Conservation (phyloP, 1,284 basidiomycete species). For the Agroathelia rolfsii region DNA sequence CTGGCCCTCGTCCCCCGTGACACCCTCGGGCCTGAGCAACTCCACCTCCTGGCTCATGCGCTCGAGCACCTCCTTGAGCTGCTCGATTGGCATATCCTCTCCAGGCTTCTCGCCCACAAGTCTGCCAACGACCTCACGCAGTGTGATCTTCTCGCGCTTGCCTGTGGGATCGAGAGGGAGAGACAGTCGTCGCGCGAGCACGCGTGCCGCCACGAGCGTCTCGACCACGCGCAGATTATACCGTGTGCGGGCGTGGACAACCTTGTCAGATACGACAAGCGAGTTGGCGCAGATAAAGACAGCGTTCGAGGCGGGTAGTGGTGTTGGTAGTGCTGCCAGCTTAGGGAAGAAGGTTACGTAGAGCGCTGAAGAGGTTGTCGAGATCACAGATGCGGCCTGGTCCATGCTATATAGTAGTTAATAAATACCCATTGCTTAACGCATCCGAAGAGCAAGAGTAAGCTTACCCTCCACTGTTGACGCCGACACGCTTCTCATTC, state of each 20-base stretch:
- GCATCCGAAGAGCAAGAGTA: neutral
- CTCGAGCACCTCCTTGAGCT: conserved; percentile 38
- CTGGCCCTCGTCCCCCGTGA: conserved; percentile 24
- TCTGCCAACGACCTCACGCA: conserved; percentile 43
- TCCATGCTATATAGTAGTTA: conserved; percentile 46
- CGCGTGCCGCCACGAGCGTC: conserved; percentile 67
- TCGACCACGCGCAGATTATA: conserved; percentile 89
- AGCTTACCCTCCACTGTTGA: conserved; percentile 66
- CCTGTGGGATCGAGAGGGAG: conserved; percentile 34
- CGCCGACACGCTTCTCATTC: conserved; percentile 77
- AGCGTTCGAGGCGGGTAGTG: conserved; percentile 42
- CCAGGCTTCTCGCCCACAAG: conserved; percentile 33
- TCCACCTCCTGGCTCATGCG: conserved; percentile 40
- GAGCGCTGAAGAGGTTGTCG: conserved; percentile 56
- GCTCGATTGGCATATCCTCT: conserved; percentile 30
- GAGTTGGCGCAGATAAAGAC: conserved; percentile 81
- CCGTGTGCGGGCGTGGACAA: conserved; percentile 60
- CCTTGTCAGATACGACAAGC: conserved; percentile 76
- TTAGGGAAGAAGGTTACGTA: conserved; percentile 76
- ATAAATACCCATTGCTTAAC: neutral
- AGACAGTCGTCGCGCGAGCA: conserved; percentile 52
- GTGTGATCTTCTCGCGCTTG: conserved; percentile 28
- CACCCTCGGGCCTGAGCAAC: conserved; percentile 35
- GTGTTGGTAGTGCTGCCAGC: conserved; percentile 56
- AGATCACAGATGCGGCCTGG: conserved; percentile 77